phyloP scores from a whole-genome alignment of 2,329 filamentous ascomycete species.

The Colletotrichum musicola region DNA sequence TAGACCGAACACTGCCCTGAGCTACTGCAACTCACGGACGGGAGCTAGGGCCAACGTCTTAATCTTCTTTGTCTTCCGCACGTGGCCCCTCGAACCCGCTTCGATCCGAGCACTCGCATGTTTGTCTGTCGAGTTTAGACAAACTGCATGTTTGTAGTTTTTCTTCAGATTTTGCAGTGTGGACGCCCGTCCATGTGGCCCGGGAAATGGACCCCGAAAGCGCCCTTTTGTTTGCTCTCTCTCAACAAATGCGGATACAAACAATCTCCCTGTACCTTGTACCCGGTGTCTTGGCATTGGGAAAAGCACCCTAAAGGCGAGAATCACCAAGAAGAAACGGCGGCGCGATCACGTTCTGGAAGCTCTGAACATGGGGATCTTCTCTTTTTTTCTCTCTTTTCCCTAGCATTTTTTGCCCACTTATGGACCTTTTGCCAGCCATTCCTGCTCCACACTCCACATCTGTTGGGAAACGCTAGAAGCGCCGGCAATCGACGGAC shows the following conservation, averaged over 20 bases:
- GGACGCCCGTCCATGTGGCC: too few relatives aligned
- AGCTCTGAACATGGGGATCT: too few relatives aligned
- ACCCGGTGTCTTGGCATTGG: not conserved
- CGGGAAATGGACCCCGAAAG: not conserved
- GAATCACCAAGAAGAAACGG: not conserved
- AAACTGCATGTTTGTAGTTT: too few relatives aligned
- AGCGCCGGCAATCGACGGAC: slow-evolving; percentile 7
- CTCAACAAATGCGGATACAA: slow-evolving; percentile 29
- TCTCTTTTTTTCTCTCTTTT: not conserved
- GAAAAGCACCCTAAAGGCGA: not conserved
- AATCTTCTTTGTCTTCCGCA: not conserved
- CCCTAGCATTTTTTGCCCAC: not conserved
- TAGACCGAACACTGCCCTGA: slow-evolving; percentile 27
- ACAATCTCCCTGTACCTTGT: not conserved
- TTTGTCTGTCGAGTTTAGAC: slow-evolving; percentile 8
- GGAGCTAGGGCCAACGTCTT: slow-evolving; percentile 19
- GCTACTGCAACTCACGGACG: slow-evolving; percentile 1
- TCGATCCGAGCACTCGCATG: not conserved
- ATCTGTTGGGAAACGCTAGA: slow-evolving; percentile 6
- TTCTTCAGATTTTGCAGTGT: too few relatives aligned
- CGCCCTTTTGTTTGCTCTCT: not conserved
- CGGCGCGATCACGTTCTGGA: not conserved
- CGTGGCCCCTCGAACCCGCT: slow-evolving; percentile 5
- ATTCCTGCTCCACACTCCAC: slow-evolving; percentile 7
- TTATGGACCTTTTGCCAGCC: not conserved